Conservation (phyloP, 2,329 filamentous ascomycete species). For the Alternaria sp. region DNA sequence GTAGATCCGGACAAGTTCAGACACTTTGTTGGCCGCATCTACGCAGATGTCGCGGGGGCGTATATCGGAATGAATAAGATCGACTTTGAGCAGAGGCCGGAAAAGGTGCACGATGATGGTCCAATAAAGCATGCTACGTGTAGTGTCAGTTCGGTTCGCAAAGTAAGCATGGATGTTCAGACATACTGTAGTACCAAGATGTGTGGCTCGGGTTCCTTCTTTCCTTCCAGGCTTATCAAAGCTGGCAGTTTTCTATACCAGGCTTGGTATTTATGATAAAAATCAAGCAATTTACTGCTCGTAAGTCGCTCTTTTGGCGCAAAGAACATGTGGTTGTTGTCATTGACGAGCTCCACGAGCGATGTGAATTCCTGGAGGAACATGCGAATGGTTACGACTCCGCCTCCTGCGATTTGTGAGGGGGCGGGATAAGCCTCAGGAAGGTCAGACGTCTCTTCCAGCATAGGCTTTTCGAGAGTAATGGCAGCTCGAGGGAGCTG, state of each 20-base stretch:
- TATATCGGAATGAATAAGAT: slow-evolving; percentile 63
- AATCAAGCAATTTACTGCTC: slow-evolving; percentile 66
- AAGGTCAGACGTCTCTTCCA: slow-evolving; percentile 64
- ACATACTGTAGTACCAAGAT: slow-evolving; percentile 77
- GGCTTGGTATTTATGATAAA: slow-evolving; percentile 71
- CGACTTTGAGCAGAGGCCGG: slow-evolving; percentile 72
- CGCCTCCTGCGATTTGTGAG: slow-evolving; percentile 11
- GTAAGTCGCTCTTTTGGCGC: slow-evolving; percentile 71
- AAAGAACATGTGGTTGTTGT: slow-evolving; percentile 74
- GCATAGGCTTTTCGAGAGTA: slow-evolving; percentile 54
- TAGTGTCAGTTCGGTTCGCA: slow-evolving; percentile 12
- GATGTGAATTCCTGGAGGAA: slow-evolving; percentile 66
- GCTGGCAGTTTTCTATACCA: slow-evolving; percentile 75
- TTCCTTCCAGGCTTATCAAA: slow-evolving; percentile 59
- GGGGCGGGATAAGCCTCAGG: slow-evolving; percentile 44
- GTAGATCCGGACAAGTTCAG: slow-evolving; percentile 51
- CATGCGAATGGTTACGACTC: slow-evolving; percentile 35
- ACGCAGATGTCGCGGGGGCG: slow-evolving; percentile 70
- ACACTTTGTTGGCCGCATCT: slow-evolving; percentile 54
- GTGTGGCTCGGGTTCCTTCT: slow-evolving; percentile 69
- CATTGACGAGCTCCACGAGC: slow-evolving; percentile 75
- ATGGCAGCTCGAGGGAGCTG: slow-evolving; percentile 57
- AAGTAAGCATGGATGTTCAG: neutral
- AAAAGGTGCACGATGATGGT: slow-evolving; percentile 76
- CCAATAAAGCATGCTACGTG: slow-evolving; percentile 68